Base-by-base conservation (phyloP, 805 yeast species). In the Sugiyamaella boreocaroliniensis region DNA sequence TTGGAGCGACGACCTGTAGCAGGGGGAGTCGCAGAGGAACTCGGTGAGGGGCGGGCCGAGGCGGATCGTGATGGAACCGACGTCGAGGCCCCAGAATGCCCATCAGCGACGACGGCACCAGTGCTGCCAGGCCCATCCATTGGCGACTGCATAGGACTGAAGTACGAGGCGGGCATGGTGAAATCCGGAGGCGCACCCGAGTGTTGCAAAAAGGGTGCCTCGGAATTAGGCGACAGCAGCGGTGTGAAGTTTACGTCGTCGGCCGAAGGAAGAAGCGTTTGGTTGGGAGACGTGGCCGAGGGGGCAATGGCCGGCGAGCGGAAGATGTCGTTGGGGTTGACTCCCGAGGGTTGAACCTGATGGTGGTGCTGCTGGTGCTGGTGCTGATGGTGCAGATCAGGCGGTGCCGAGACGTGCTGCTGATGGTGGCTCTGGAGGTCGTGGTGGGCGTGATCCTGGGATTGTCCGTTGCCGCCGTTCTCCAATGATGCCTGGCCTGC, bases 181-280 rank as follows among this genome's bases (percentile, higher is more conserved):
- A 60, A 58, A 29, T 57, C 62, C 18, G 58, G 55, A 15, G 56
- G 54, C 12, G 50, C 49, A 1, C 50, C 48, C 15, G 41, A n/a
- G 16, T 34, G 46, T 7, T 52, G 43, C 9, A 40, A 26, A 8
- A 76, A 60, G 1, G 89, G 89, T 11, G 40, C 22, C 14, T 19
- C 41, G 1, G 26, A 18, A 14, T 14, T 18, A 0, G 95, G 95
- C 1, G 90, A 83, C 1, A 83, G 79, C 55, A 86, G 72, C 0
- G 95, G 93, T 1, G 93, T 86, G 67, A 83, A 86, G 4, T 79
- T 29, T n/a, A 49, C 79, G 48, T 79, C 79, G 55, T 80, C 83
- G 1, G 84, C 45, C 11, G 52, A 29, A 43, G 41, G 48, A 16
- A 54, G 43, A 29, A 47, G 16, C 14, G 44, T 48, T 40, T 47